A percentile compares a stretch with the other conserved stretches of the same genome.
Evolutionary conservation across 2,329 filamentous ascomycete genomes (phyloP).

Genomic region (Stagonosporopsis vannaccii): DNA sequence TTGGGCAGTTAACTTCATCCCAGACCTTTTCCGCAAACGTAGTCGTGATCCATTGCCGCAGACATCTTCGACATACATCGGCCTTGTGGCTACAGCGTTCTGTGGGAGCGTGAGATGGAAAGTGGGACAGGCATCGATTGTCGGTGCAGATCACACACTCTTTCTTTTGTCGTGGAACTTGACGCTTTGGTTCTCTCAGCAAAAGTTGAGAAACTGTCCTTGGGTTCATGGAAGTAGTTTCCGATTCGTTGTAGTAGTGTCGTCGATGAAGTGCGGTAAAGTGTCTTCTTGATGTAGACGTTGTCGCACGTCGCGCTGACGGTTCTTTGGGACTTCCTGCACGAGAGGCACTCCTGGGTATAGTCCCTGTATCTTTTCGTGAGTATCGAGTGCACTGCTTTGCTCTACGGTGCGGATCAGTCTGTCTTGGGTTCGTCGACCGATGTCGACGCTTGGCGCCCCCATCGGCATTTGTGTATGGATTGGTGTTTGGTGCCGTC

Average conservation of each 20-base stretch:
- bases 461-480: neutral
- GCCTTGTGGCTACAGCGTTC: conserved; percentile 42
- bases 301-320: neutral
- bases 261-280: neutral
- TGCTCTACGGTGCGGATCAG: too few relatives aligned
- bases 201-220: neutral
- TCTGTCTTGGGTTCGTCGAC: too few relatives aligned
- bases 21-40: conserved; percentile 50
- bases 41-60: conserved; percentile 50
- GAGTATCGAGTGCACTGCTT: too few relatives aligned
- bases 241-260: neutral
- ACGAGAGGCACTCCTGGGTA: neutral
- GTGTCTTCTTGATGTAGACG: neutral
- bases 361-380: too few relatives aligned
- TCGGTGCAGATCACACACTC: conserved; percentile 49
- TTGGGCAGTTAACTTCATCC: conserved; percentile 60
- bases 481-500: neutral
- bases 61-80: conserved; percentile 49
- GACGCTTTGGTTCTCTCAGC: neutral
- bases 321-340: neutral
- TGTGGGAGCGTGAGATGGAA: conserved; percentile 44
- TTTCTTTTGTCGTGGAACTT: conserved; percentile 1
- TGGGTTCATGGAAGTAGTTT: neutral
- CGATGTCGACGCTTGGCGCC: neutral
- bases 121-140: conserved; percentile 36